phyloP scores from a whole-genome alignment of 2,329 filamentous ascomycete species.

The Whalleya microplaca region DNA sequence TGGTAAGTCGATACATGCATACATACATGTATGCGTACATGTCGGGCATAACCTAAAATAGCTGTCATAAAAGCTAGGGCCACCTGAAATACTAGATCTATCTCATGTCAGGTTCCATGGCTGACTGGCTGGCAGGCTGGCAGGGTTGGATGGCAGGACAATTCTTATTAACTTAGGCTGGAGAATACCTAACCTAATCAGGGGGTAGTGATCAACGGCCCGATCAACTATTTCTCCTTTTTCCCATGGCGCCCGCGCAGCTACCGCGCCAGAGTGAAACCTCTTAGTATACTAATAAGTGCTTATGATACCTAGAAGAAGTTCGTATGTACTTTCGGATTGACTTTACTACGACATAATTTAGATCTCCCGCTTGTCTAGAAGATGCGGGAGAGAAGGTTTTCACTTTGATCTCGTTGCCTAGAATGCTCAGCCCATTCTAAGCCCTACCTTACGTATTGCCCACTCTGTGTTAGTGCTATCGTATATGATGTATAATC shows the following conservation, averaged over 20 bases:
- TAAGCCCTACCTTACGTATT: not conserved
- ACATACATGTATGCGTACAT: too few species aligned
- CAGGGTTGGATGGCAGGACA: slow-evolving; percentile 18
- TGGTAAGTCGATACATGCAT: too few species aligned
- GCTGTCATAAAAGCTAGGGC: not conserved
- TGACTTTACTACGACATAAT: not conserved
- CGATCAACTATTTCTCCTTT: not conserved
- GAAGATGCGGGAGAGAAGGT: not conserved
- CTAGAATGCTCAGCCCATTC: not conserved
- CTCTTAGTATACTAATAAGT: too few species aligned
- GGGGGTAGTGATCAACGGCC: slow-evolving; percentile 20
- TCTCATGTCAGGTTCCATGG: not conserved
- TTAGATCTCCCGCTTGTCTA: not conserved
- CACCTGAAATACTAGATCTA: not conserved
- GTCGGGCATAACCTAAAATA: not conserved
- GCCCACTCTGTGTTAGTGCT: too few species aligned
- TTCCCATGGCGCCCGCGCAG: slow-evolving; percentile 1
- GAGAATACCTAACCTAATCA: not conserved
- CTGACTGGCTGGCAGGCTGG: slow-evolving; percentile 1
- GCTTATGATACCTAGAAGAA: too few species aligned
- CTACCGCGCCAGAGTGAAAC: not conserved
- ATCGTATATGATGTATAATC: too few species aligned
- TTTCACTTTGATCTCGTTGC: not conserved
- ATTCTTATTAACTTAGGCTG: slow-evolving; percentile 12
- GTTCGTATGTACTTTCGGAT: not conserved